These are phyloP conservation scores for Aspergillus costaricaensis DNA, from an alignment of 2,329 filamentous ascomycete genomes.

Conservation along the genomic window DNA sequence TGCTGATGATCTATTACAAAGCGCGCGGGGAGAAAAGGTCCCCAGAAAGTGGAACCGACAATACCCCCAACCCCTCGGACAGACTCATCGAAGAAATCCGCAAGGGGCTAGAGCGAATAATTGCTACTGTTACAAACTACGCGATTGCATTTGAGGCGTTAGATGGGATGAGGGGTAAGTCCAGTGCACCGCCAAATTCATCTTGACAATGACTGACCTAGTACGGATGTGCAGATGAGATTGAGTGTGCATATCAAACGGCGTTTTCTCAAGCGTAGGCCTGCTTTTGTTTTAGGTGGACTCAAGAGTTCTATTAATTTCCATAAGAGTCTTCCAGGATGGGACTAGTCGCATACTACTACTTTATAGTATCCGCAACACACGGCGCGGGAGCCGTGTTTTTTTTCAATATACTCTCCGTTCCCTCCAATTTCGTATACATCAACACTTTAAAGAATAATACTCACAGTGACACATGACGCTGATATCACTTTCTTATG, in stretches of 20 bases:
- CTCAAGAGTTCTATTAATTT: constrained; percentile 3
- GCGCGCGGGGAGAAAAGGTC: constrained; percentile 40
- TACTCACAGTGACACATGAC: too few relatives aligned
- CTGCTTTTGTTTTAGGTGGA: neutral
- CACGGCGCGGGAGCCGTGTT: neutral
- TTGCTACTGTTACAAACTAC: constrained; percentile 42
- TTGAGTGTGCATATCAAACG: constrained; percentile 45
- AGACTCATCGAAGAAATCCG: constrained; percentile 39
- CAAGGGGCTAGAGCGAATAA: constrained; percentile 41
- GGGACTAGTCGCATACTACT: neutral
- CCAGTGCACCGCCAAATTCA: neutral
- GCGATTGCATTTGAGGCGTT: constrained; percentile 46
- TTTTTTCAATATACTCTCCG: neutral
- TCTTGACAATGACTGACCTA: neutral
- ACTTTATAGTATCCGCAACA: neutral
- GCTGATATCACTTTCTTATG: too few relatives aligned
- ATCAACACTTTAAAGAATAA: too few relatives aligned
- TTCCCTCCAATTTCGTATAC: neutral
- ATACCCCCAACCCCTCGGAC: constrained; percentile 28
- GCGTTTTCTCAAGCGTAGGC: constrained; percentile 38
- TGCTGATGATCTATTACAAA: constrained; percentile 50
- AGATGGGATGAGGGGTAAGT: constrained; percentile 47
- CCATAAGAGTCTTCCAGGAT: neutral
- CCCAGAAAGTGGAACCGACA: constrained; percentile 26
- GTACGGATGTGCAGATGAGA: constrained; percentile 37